Evolutionary conservation across 2,329 filamentous ascomycete genomes (phyloP).

Genomic region (Fonsecaea pedrosoi): DNA sequence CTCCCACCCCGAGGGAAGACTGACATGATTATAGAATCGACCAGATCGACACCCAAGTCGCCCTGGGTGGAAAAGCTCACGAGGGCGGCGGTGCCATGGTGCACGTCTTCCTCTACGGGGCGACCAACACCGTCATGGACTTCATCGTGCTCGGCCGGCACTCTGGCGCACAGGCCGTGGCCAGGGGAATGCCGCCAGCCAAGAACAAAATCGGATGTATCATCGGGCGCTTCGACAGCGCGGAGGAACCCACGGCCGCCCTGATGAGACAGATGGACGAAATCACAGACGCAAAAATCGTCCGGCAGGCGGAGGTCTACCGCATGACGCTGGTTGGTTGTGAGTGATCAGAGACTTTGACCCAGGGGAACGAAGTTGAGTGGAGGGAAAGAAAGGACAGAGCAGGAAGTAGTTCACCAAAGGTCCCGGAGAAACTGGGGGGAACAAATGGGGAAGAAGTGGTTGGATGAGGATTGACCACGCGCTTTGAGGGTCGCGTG

Average conservation of each 20-base stretch:
- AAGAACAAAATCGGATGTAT: constrained; percentile 6
- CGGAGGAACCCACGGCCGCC: constrained; percentile 10
- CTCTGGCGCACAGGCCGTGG: neutral
- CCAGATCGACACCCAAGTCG: neutral
- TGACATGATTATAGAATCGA: constrained; percentile 8
- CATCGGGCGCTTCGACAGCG: constrained; percentile 10
- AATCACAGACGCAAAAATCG: constrained; percentile 27
- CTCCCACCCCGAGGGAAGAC: neutral
- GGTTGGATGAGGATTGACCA: neutral
- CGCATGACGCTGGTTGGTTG: constrained; percentile 20
- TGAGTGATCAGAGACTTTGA: neutral
- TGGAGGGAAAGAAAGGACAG: constrained; percentile 20
- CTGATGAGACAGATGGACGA: constrained; percentile 29
- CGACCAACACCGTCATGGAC: constrained; percentile 22
- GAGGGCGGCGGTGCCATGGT: constrained; percentile 20
- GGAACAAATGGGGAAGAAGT: neutral
- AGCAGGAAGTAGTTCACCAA: constrained; percentile 1
- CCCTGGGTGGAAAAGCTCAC: neutral
- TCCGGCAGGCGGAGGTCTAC: constrained; percentile 21
- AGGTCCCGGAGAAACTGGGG: neutral
- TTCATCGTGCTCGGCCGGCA: constrained; percentile 18
- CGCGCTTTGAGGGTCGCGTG: neutral
- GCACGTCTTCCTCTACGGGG: constrained; percentile 22
- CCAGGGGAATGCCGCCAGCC: neutral
- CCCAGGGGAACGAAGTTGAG: constrained; percentile 7